Evolutionary conservation across 2,329 filamentous ascomycete species (phyloP).

Genomic region (Emergomyces africanus): DNA sequence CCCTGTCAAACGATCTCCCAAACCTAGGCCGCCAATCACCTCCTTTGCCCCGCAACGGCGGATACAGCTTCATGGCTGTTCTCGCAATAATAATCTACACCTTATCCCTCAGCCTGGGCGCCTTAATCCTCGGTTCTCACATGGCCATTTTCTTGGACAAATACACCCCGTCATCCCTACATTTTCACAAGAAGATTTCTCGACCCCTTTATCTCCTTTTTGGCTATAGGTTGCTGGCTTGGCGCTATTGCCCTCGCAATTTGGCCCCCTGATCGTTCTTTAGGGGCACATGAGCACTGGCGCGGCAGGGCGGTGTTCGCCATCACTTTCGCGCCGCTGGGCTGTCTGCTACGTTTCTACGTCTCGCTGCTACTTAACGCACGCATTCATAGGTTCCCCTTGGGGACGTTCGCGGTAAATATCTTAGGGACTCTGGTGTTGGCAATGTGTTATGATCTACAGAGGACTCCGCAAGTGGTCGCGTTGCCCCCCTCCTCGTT

Average conservation of each 20-base stretch:
- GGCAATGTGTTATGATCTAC: constrained; percentile 66
- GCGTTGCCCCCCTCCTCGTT: constrained; percentile 21
- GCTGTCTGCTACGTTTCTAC: constrained; percentile 66
- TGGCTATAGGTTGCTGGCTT: constrained; percentile 66
- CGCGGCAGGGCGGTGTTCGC: constrained; percentile 63
- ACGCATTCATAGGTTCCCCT: constrained; percentile 53
- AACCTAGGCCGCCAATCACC: constrained; percentile 39
- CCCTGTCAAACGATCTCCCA: constrained; percentile 60
- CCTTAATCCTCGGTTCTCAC: constrained; percentile 60
- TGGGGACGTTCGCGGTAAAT: constrained; percentile 80
- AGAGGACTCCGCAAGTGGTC: constrained; percentile 45
- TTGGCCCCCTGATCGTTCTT: constrained; percentile 50
- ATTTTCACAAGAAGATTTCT: constrained; percentile 45
- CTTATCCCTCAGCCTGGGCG: constrained; percentile 55
- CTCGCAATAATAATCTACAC: constrained; percentile 63
- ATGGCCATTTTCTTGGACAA: constrained; percentile 51
- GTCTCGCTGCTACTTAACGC: constrained; percentile 58
- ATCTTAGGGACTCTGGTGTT: constrained; percentile 61
- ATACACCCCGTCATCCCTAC: constrained; percentile 47
- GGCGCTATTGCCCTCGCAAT: constrained; percentile 60
- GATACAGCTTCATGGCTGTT: constrained; percentile 73
- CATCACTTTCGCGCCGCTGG: constrained; percentile 68
- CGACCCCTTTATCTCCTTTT: constrained; percentile 49
- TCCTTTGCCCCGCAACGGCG: constrained; percentile 46
- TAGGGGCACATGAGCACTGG: constrained; percentile 45